Base-by-base conservation (phyloP, 768 basidiomycete species). In the Leccinum obscurum region DNA sequence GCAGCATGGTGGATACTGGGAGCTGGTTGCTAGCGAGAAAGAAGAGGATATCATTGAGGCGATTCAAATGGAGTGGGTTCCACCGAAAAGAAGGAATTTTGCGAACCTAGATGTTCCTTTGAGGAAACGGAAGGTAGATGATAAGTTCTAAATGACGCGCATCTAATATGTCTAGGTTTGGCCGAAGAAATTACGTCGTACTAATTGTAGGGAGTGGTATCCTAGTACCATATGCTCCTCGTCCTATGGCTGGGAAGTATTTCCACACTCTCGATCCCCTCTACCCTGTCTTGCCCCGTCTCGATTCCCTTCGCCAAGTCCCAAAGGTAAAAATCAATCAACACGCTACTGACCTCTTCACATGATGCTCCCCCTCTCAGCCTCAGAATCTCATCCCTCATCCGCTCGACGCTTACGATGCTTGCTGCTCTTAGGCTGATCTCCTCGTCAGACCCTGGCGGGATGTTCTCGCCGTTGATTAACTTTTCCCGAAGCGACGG, bases 241-340 rank as follows among this genome's bases (percentile, higher is more conserved):
- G 89, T 93, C 55, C 88, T 83, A 69, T 94, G 92, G 32, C 85
- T 83, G 17, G 92, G 91, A 7, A 86, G 76, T 62, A 90, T 77
- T 58, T 81, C 77, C 15, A 73, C 76, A 10, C 81, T 84, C 59
- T 83, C 73, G 13, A 90, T 78, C 0, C 84, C 88, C 34, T 86
- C 81, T 4, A 91, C 77, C 62, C 68, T 77, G 52, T 86, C 86
- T 48, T 83, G 74, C 3, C 86, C 87, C 17, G 60, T 74, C 72
- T 93, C 91, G 4, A 93, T 75, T 63, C 80, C 81, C 74, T 93
- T 92, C 32, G 89, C 90, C 60, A 93, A 70, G 70, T 95, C 93
- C 92, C 93, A 96, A 11, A 95, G 74, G 75, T 90, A 95, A 68
- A 97, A 93, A 69, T 97, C 94, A 54, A 93, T 89, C 61, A 96